These are phyloP conservation scores for Huntiella abstrusa DNA, from an alignment of 2,329 filamentous ascomycete genomes.

Conservation along the genomic window DNA sequence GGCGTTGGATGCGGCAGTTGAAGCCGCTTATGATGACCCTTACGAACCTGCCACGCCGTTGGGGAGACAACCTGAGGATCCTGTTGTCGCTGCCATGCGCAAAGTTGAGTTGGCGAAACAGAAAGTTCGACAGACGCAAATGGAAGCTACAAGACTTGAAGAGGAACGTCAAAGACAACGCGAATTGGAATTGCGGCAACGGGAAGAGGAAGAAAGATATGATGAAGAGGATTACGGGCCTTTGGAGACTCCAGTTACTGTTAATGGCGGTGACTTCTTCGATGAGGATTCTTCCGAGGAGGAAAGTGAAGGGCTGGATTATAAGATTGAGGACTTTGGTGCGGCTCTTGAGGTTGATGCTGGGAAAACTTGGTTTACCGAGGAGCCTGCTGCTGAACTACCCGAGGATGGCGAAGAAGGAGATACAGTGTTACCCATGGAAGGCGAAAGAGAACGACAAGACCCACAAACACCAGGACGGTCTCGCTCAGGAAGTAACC, in stretches of 20 bases:
- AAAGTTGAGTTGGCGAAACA: slow-evolving; percentile 62
- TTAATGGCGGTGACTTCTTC: slow-evolving; percentile 23
- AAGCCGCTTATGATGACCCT: slow-evolving; percentile 86
- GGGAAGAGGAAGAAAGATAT: slow-evolving; percentile 1
- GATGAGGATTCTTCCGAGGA: slow-evolving; percentile 46
- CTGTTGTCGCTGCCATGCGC: slow-evolving; percentile 27
- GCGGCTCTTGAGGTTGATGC: slow-evolving; percentile 25
- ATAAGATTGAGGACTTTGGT: slow-evolving; percentile 65
- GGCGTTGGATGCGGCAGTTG: slow-evolving; percentile 83
- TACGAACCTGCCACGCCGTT: slow-evolving; percentile 50
- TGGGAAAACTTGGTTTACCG: background rate
- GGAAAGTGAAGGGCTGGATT: slow-evolving; percentile 64
- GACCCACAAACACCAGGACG: slow-evolving; percentile 13
- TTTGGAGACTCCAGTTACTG: slow-evolving; percentile 3
- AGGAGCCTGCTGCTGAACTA: background rate
- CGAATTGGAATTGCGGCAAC: slow-evolving; percentile 17
- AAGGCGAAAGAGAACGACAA: slow-evolving; percentile 24
- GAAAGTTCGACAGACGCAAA: slow-evolving; percentile 52
- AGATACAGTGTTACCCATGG: no score
- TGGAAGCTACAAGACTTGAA: slow-evolving; percentile 37
- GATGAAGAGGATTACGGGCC: slow-evolving; percentile 1
- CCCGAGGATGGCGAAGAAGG: no score
- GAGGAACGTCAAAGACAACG: slow-evolving; percentile 25
- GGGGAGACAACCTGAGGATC: slow-evolving; percentile 20
- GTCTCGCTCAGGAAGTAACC: slow-evolving; percentile 4